Evolutionary conservation across 164 flowering plant genomes (phyloP).

Genomic region (Chimonanthus salicifolius): DNA sequence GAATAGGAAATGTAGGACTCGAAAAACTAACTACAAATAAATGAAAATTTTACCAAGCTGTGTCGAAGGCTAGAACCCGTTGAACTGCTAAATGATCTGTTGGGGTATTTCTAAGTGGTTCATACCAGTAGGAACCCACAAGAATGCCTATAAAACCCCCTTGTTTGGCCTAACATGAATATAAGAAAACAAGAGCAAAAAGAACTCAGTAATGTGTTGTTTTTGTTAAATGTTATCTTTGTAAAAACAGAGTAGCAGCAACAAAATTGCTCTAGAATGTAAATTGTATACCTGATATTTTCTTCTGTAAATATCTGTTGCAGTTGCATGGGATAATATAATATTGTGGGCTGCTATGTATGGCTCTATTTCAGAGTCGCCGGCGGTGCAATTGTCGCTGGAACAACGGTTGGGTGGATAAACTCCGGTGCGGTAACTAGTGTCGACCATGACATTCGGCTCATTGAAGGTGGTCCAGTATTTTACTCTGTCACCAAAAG

Average conservation of each 20-base stretch:
- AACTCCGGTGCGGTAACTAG: background rate
- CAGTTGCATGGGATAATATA: constrained; percentile 9
- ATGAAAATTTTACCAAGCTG: constrained; percentile 8
- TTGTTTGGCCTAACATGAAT: constrained; percentile 8
- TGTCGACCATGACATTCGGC: constrained; percentile 1
- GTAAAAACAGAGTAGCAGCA: background rate
- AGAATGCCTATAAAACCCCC: constrained; percentile 13
- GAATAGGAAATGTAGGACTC: background rate
- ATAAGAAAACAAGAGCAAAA: background rate
- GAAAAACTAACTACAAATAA: background rate
- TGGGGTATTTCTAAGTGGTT: constrained; percentile 11
- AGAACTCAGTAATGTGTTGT: background rate
- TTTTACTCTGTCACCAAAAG: constrained; percentile 10
- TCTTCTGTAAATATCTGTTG: constrained; percentile 7
- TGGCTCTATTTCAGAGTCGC: constrained; percentile 7
- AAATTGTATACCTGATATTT: constrained; percentile 7
- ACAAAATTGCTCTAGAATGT: background rate
- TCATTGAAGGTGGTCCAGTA: constrained; percentile 12
- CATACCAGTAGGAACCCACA: constrained; percentile 7
- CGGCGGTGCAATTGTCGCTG: background rate
- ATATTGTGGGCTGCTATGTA: constrained; percentile 9
- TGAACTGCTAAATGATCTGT: constrained; percentile 8
- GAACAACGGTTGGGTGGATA: constrained; percentile 10
- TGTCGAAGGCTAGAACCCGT: constrained; percentile 5
- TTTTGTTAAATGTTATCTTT: background rate